Conservation (phyloP, 2,329 filamentous ascomycete species). For the Epichloe amarillans region DNA sequence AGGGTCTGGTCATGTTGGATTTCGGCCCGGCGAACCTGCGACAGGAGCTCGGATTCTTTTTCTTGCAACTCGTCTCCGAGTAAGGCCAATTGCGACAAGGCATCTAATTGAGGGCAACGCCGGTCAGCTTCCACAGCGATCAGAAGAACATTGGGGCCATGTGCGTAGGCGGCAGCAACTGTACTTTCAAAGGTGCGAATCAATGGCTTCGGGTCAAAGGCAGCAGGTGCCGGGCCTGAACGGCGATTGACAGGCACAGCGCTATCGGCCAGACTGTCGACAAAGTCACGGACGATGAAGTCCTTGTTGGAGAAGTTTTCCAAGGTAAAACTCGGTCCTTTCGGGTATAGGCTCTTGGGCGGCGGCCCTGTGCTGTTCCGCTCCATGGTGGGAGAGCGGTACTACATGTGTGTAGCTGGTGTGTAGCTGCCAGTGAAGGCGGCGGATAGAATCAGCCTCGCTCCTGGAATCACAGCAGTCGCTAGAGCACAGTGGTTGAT, state of each 20-base stretch:
- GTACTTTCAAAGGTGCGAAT: conserved; percentile 85
- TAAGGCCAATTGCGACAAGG: conserved; percentile 52
- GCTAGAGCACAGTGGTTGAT: background rate
- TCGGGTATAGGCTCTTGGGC: conserved; percentile 58
- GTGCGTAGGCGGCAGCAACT: conserved; percentile 6
- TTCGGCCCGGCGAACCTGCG: conserved; percentile 82
- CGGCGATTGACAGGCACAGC: conserved; percentile 69
- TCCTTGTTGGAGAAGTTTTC: conserved; percentile 82
- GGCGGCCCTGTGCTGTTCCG: conserved; percentile 26
- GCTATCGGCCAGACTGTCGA: conserved; percentile 80
- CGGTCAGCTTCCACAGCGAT: background rate
- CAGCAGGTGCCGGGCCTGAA: conserved; percentile 50
- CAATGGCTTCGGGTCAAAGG: conserved; percentile 90
- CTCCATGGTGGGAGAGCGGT: conserved; percentile 24
- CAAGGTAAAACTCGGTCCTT: conserved; percentile 70
- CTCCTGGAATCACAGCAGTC: background rate
- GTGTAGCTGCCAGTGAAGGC: conserved; percentile 3
- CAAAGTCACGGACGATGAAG: conserved; percentile 96
- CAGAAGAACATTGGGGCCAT: background rate
- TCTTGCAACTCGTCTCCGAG: conserved; percentile 76
- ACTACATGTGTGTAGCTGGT: conserved; percentile 19
- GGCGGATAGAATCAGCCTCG: background rate
- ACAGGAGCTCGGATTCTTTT: conserved; percentile 80
- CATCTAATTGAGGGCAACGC: conserved; percentile 29
- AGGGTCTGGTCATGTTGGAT: conserved; percentile 84